phyloP scores from a whole-genome alignment of 257 asterid genomes.

The Fraxinus excelsior region DNA sequence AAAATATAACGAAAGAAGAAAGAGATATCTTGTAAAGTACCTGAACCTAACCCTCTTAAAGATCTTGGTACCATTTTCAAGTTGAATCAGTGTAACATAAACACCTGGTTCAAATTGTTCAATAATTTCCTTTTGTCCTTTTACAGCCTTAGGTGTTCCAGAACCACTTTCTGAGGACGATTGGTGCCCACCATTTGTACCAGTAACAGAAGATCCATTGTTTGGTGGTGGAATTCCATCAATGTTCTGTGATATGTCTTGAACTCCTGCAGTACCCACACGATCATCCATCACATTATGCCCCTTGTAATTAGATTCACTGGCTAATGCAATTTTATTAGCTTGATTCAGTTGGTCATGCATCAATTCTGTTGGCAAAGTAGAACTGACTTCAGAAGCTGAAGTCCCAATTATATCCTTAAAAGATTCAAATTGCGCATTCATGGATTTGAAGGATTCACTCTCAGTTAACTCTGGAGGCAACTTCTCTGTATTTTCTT shows the following conservation, averaged over 20 bases:
- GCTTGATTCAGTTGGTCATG: neutral
- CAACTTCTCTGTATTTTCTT: constrained; percentile 61
- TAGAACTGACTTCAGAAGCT: constrained; percentile 36
- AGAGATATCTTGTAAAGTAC: constrained; percentile 36
- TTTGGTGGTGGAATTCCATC: constrained; percentile 26
- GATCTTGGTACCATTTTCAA: constrained; percentile 64
- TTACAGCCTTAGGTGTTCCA: constrained; percentile 35
- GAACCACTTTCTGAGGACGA: constrained; percentile 32
- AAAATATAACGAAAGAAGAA: neutral
- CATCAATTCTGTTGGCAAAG: constrained; percentile 23
- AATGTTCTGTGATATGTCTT: constrained; percentile 22
- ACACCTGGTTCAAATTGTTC: constrained; percentile 98
- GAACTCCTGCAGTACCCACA: constrained; percentile 24
- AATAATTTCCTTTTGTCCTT: constrained; percentile 60
- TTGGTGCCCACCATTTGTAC: constrained; percentile 17
- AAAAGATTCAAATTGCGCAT: constrained; percentile 54
- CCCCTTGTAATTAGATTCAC: neutral
- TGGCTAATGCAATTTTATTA: neutral
- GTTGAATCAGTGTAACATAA: constrained; percentile 65
- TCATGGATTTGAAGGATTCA: constrained; percentile 47
- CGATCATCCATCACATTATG: neutral
- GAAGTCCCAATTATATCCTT: constrained; percentile 42
- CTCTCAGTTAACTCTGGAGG: constrained; percentile 65
- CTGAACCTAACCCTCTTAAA: constrained; percentile 87
- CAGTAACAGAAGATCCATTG: constrained; percentile 29